Conservation (phyloP, 2,329 filamentous ascomycete genomes). For the Cytospora mali region DNA sequence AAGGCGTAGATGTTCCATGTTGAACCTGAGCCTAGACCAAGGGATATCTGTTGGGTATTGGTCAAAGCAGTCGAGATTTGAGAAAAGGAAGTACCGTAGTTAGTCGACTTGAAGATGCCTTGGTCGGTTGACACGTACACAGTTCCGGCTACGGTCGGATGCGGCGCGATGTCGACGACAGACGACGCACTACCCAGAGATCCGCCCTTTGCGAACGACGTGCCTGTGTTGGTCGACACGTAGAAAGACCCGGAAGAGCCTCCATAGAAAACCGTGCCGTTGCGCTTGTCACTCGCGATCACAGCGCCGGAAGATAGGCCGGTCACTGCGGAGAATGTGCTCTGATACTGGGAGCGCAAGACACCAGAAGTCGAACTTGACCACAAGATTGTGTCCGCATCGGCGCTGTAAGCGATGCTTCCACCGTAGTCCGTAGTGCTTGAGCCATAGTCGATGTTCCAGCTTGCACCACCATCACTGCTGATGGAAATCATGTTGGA, state of each 20-base stretch:
- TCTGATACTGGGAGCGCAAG: conserved; percentile 45
- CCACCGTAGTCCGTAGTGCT: conserved; percentile 48
- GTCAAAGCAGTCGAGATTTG: conserved; percentile 41
- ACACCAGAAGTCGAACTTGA: conserved; percentile 46
- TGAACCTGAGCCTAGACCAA: conserved; percentile 44
- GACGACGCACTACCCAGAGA: conserved; percentile 44
- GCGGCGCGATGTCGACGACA: conserved; percentile 58
- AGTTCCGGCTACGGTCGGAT: conserved; percentile 61
- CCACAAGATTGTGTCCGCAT: conserved; percentile 53
- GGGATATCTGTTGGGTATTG: conserved; percentile 46
- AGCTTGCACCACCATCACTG: conserved; percentile 52
- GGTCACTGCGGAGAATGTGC: conserved; percentile 48
- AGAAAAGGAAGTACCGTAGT: conserved; percentile 53
- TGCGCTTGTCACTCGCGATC: conserved; percentile 58
- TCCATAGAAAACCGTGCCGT: conserved; percentile 56
- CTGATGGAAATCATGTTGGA: conserved; percentile 51
- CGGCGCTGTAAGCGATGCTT: conserved; percentile 52
- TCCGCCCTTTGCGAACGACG: conserved; percentile 46
- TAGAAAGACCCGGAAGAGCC: conserved; percentile 51
- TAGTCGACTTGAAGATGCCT: conserved; percentile 56
- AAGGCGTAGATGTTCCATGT: conserved; percentile 53
- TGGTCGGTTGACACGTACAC: conserved; percentile 59
- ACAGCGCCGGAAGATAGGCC: conserved; percentile 48
- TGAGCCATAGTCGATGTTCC: conserved; percentile 51
- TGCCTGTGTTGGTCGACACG: conserved; percentile 51